Conservation (phyloP, 176 grass and related monocot genomes). For the Rhipidocladum racemiflorum region DNA sequence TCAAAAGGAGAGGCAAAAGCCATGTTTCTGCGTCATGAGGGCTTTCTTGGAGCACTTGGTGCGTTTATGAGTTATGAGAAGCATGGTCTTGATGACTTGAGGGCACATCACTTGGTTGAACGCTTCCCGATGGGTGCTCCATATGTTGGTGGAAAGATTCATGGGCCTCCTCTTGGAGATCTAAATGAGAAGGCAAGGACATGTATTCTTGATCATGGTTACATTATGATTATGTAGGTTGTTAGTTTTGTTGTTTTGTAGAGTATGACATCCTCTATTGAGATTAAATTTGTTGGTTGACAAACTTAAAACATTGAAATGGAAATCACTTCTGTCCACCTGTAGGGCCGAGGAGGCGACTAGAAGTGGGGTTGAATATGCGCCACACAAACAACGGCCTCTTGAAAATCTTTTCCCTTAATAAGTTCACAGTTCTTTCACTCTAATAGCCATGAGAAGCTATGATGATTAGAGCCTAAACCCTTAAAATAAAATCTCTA, state of each 20-base stretch:
- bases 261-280: constrained; percentile 7
- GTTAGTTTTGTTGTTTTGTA: constrained; percentile 22
- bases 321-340: not conserved
- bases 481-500: too few species aligned
- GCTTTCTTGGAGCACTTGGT: constrained; percentile 92
- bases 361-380: too few species aligned
- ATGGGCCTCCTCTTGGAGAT: constrained; percentile 88
- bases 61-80: constrained; percentile 98
- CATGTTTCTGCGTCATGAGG: constrained; percentile 97
- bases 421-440: too few species aligned
- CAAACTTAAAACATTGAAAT: constrained; percentile 15
- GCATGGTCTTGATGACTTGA: constrained; percentile 92
- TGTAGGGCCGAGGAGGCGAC: too few species aligned
- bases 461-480: too few species aligned
- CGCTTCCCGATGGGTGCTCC: constrained; percentile 98
- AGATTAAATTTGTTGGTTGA: constrained; percentile 9
- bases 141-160: constrained; percentile 89
- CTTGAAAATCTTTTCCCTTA: too few species aligned
- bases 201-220: constrained; percentile 19
- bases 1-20: constrained; percentile 86
- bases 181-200: constrained; percentile 88
- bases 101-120: constrained; percentile 87
- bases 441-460: too few species aligned
- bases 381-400: too few species aligned
- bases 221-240: constrained; percentile 16